A percentile compares a stretch with the other conserved stretches of the same genome.
These are phyloP conservation scores for Botryotinia globosa DNA, from an alignment of 2,329 filamentous ascomycete genomes.

Conservation along the genomic window DNA sequence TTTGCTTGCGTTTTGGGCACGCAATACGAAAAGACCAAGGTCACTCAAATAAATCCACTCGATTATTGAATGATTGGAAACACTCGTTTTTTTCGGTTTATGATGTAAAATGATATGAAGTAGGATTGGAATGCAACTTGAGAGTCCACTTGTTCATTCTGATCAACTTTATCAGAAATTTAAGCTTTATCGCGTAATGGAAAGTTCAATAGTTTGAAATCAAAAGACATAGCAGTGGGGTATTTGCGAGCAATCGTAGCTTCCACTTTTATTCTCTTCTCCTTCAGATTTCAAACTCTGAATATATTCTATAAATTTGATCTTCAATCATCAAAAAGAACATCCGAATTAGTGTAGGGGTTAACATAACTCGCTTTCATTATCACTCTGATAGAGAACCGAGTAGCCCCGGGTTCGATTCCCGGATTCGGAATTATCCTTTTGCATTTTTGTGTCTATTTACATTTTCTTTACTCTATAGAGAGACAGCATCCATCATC, in stretches of 20 bases:
- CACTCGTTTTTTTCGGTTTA: not conserved
- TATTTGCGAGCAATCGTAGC: too few species aligned
- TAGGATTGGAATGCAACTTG: not conserved
- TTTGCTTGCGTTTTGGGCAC: not conserved
- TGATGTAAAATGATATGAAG: not conserved
- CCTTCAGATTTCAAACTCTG: rapidly evolving
- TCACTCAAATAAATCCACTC: not conserved
- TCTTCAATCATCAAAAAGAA: rapidly evolving
- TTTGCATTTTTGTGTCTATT: not conserved
- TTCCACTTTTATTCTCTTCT: too few species aligned
- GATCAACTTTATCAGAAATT: not conserved
- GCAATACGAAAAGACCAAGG: not conserved
- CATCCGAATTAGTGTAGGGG: not conserved
- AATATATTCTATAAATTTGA: too few species aligned
- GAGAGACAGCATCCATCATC: too few species aligned
- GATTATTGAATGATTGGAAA: not conserved
- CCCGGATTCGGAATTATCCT: not conserved
- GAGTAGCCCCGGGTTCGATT: not conserved
- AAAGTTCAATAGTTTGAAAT: not conserved
- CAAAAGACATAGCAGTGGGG: too few species aligned
- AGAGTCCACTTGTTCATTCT: too few species aligned
- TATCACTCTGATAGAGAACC: not conserved
- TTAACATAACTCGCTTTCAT: not conserved
- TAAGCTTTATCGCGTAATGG: not conserved
- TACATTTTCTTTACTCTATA: not conserved